Evolutionary conservation across 306 rosid genomes (phyloP), one percentile per base, ranked within the genome.

Genomic region (Oxytropis ochrocephala): DNA sequence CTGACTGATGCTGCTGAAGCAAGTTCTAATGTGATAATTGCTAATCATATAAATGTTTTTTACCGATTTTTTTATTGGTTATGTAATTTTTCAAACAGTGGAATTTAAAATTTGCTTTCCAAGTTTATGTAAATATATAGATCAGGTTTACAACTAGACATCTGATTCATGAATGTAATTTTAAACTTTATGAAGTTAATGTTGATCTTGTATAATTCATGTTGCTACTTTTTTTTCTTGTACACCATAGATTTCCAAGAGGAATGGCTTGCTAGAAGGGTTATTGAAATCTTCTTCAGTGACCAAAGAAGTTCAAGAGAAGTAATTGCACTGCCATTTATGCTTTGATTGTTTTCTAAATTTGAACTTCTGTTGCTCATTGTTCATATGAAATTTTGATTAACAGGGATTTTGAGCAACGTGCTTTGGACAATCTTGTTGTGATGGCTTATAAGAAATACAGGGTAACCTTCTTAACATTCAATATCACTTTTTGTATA

Each of bases 361-460:
- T 66, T 68, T 60, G 27, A 63, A 36, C 55, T 74, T 84, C 39
- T 64, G 17, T 79, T 21, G 56, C 29, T 73, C 35, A 43, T 61
- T 66, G 54, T 24, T 77, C 62, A 41, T 39, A 33, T 65, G 43
- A 39, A 64, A 17, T 73, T 51, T 81, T 59, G 42, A 80, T 29
- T 67, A 36, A 44, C 87, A 91, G 97, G 90, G 90, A 88, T 72
- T 87, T 86, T 79, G 93, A 91, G 75, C 81, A 76, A 70, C 81
- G 77, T 21, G 88, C 91, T 57, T 80, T 88, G 58, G 96, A 91
- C 78, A 91, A 83, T 82, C 97, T 91, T 14, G 41, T 82, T 52
- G 76, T 81, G 77, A 83, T 91, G 93, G 89, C 97, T 64, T 87
- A 84, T 75, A 85, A 84, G 71, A 91, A 89, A 84, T 85, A 89